A percentile compares a stretch with the other conserved stretches of the same genome.
phyloP scores from a whole-genome alignment of 1,284 basidiomycete species.

The Rhodotorula sp. region DNA sequence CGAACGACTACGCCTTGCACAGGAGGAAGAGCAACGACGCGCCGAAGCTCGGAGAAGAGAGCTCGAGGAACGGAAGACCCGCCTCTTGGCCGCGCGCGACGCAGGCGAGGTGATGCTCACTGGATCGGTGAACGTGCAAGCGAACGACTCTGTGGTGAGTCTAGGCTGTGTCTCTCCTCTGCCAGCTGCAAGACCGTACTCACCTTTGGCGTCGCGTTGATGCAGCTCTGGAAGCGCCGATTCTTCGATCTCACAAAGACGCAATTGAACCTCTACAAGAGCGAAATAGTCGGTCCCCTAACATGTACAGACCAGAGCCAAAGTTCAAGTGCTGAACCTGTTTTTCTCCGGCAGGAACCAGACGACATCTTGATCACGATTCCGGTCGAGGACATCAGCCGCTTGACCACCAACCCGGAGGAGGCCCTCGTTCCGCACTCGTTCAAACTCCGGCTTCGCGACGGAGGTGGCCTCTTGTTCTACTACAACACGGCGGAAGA shows the following conservation, averaged over 20 bases:
- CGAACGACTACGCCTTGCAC: background rate
- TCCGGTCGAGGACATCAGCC: conserved; percentile 3
- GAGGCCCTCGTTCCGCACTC: conserved; percentile 30
- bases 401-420: conserved; percentile 16
- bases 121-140: conserved; percentile 27
- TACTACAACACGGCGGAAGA: conserved; percentile 22
- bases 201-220: no score
- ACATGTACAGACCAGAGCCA: no score
- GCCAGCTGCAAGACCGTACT: no score
- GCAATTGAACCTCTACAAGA: conserved; percentile 20
- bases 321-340: background rate
- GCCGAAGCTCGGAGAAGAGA: conserved; percentile 3
- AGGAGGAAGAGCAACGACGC: background rate
- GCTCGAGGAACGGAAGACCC: conserved; percentile 1
- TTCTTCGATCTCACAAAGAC: conserved; percentile 16
- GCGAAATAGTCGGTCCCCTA: conserved; percentile 8
- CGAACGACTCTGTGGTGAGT: conserved; percentile 13
- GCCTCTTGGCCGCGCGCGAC: conserved; percentile 5
- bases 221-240: conserved; percentile 31
- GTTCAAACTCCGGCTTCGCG: conserved; percentile 16
- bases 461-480: conserved; percentile 23
- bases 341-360: conserved; percentile 1
- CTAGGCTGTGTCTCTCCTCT: background rate
- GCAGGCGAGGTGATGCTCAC: conserved; percentile 22
- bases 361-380: background rate